Percentiles rank a stretch among this genome's conserved stretches.
Conservation (phyloP, 257 asterid genomes). For the Petrea volubilis region DNA sequence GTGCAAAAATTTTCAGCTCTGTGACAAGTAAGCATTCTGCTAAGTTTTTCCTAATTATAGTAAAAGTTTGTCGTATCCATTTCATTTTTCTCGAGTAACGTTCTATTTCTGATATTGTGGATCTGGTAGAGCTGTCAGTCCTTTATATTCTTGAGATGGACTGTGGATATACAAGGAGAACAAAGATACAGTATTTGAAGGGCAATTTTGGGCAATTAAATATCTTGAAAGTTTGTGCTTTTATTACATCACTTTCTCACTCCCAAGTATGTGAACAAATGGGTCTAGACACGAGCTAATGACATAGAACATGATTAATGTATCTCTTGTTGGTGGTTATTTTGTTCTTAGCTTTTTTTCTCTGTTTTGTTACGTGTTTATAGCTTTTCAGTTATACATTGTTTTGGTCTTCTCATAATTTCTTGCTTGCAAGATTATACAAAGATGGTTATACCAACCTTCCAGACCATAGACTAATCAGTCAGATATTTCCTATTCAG, state of each 20-base stretch:
- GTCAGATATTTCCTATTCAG: conserved; percentile 38
- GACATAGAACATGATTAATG: not conserved
- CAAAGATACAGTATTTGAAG: not conserved
- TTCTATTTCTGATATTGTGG: conserved; percentile 2
- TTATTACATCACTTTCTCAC: not conserved
- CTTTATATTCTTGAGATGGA: conserved; percentile 3
- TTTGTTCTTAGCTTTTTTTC: not conserved
- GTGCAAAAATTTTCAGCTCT: conserved; percentile 87
- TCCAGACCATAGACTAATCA: not conserved
- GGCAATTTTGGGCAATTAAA: not conserved
- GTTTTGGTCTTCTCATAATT: not conserved
- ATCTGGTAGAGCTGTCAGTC: not conserved
- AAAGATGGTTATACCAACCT: not conserved
- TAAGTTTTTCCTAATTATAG: conserved; percentile 3
- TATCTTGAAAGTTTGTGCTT: not conserved
- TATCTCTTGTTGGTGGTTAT: not conserved
- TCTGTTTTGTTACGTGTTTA: not conserved
- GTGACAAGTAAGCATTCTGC: conserved; percentile 66
- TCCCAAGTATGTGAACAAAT: not conserved
- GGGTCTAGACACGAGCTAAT: not conserved
- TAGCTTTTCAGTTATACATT: not conserved
- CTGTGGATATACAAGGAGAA: no score
- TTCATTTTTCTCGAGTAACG: conserved; percentile 9
- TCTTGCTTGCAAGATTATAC: not conserved
- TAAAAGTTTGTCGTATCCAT: not conserved